Conservation (phyloP, 345 rosid species). For the Moringa oleifera region DNA sequence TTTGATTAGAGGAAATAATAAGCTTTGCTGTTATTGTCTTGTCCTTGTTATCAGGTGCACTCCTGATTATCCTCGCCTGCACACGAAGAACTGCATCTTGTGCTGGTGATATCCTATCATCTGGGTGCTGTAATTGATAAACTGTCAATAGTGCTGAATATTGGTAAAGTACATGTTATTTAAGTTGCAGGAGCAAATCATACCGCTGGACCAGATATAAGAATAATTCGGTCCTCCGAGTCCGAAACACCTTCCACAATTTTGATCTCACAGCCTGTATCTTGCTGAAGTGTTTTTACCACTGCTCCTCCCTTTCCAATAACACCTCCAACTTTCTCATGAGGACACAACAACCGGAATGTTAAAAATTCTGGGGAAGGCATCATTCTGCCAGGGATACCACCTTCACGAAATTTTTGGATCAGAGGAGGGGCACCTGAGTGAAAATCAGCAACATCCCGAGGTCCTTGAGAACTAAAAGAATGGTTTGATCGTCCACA, state of each 20-base stretch:
- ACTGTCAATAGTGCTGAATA: constrained; percentile 13
- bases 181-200: too few relatives aligned
- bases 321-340: constrained; percentile 60
- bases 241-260: constrained; percentile 51
- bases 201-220: constrained; percentile 71
- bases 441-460: constrained; percentile 28
- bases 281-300: constrained; percentile 57
- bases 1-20: constrained; percentile 62
- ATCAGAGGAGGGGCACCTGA: constrained; percentile 21
- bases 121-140: constrained; percentile 53
- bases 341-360: constrained; percentile 52
- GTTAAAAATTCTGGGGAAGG: constrained; percentile 39
- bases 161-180: not conserved
- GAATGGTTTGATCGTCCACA: constrained; percentile 25
- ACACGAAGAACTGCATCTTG: constrained; percentile 81
- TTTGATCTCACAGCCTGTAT: constrained; percentile 73
- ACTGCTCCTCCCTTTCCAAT: constrained; percentile 75
- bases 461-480: constrained; percentile 40
- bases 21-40: constrained; percentile 46
- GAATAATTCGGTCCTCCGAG: constrained; percentile 53
- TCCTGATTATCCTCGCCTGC: constrained; percentile 49
- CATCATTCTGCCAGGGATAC: constrained; percentile 30
- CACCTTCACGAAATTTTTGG: not conserved
- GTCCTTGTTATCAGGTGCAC: constrained; percentile 52
- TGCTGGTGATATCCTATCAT: constrained; percentile 54